These are phyloP conservation scores for Erysimum cheiri DNA, from an alignment of 441 rosid species.

Conservation along the genomic window DNA sequence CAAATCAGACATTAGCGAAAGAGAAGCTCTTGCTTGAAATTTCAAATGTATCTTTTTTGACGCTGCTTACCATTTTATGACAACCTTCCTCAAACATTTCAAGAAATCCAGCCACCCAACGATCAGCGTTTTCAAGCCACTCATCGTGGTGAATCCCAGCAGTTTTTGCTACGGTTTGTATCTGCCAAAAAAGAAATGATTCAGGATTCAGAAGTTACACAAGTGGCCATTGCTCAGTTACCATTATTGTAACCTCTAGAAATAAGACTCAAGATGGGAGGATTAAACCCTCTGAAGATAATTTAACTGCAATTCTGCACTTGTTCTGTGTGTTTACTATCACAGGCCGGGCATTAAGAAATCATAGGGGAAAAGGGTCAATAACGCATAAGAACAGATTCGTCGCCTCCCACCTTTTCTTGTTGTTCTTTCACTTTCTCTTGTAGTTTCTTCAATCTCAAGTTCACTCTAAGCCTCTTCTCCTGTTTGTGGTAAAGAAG, in stretches of 20 bases:
- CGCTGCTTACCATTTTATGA: constrained; percentile 79
- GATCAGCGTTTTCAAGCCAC: constrained; percentile 94
- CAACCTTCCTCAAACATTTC: constrained; percentile 96
- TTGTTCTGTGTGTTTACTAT: neutral
- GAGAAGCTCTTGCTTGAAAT: neutral
- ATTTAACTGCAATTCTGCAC: neutral
- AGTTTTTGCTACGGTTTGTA: constrained; percentile 73
- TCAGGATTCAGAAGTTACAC: constrained; percentile 13
- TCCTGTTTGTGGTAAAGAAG: constrained; percentile 50
- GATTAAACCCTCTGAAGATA: neutral
- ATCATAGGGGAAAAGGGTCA: neutral
- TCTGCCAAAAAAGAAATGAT: constrained; percentile 45
- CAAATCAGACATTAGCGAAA: neutral
- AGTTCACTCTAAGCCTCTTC: constrained; percentile 81
- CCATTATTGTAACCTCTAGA: neutral
- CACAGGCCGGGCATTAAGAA: neutral
- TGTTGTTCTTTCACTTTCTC: constrained; percentile 84
- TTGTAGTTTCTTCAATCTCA: constrained; percentile 69
- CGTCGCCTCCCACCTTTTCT: constrained; percentile 62
- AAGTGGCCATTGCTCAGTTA: neutral
- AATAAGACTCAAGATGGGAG: too few relatives aligned
- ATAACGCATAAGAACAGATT: constrained; percentile 8
- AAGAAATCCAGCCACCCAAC: constrained; percentile 87
- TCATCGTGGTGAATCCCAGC: constrained; percentile 63
- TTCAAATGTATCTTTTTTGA: neutral